Percentiles rank a stretch among this genome's conserved stretches.
Evolutionary conservation across 1,284 basidiomycete species (phyloP).

Genomic region (Golubevia pallescens): DNA sequence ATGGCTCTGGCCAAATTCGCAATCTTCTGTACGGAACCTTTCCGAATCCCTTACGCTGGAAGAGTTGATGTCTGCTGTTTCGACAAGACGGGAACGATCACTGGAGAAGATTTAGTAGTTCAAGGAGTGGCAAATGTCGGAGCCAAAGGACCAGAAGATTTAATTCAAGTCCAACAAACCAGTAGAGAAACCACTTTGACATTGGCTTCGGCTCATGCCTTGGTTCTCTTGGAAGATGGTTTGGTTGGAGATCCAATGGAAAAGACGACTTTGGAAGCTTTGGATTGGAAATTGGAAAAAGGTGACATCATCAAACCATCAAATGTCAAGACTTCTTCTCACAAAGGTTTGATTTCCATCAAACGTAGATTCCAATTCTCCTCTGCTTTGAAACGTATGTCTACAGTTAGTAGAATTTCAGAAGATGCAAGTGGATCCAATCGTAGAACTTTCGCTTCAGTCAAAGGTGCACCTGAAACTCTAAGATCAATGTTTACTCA

Average conservation of each 20-base stretch:
- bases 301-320: constrained; percentile 54
- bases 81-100: constrained; percentile 64
- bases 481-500: constrained; percentile 51
- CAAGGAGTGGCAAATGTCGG: constrained; percentile 48
- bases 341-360: constrained; percentile 36
- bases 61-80: constrained; percentile 64
- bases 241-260: constrained; percentile 64
- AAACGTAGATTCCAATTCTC: constrained; percentile 63
- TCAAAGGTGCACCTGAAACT: constrained; percentile 62
- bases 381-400: constrained; percentile 62
- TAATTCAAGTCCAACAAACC: constrained; percentile 37
- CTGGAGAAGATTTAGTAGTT: constrained; percentile 59
- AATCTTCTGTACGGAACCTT: constrained; percentile 64
- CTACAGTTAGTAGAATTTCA: constrained; percentile 45
- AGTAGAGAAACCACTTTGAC: constrained; percentile 50
- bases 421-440: constrained; percentile 19
- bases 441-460: constrained; percentile 39
- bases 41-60: constrained; percentile 62
- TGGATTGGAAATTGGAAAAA: constrained; percentile 57
- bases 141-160: constrained; percentile 14
- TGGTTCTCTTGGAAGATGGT: constrained; percentile 60
- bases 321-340: constrained; percentile 28
- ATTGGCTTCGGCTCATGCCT: constrained; percentile 55
- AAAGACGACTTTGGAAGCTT: constrained; percentile 57
- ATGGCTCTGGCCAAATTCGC: constrained; percentile 56